Evolutionary conservation across 306 rosid genomes (phyloP).

Genomic region (Prosopis cineraria): DNA sequence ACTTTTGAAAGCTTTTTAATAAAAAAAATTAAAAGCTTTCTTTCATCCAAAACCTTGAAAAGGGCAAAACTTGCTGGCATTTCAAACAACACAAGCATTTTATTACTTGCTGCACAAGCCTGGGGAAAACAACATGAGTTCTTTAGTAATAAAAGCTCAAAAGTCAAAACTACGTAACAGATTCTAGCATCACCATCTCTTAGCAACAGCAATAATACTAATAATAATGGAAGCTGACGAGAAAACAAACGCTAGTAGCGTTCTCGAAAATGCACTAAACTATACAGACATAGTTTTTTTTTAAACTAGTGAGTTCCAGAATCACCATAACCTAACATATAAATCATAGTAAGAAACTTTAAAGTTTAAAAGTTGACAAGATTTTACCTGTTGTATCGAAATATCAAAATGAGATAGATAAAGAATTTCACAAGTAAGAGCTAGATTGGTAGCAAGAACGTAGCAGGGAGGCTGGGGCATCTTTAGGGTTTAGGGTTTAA

Average conservation of each 20-base stretch:
- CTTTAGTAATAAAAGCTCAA: not conserved
- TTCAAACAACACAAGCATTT: too few relatives aligned
- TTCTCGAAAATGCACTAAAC: not conserved
- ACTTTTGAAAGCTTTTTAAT: conserved; percentile 63
- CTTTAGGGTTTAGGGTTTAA: too few relatives aligned
- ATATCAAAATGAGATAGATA: too few relatives aligned
- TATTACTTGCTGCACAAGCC: conserved; percentile 12
- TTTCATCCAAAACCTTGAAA: conserved; percentile 67
- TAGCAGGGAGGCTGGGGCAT: too few relatives aligned
- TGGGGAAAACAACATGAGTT: not conserved
- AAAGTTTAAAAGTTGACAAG: too few relatives aligned
- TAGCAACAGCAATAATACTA: not conserved
- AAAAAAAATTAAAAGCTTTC: too few relatives aligned
- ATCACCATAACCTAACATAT: not conserved
- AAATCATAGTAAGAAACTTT: not conserved
- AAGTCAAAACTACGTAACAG: too few relatives aligned
- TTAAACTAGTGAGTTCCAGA: not conserved
- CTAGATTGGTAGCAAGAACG: too few relatives aligned
- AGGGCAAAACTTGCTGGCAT: conserved; percentile 71
- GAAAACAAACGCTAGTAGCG: not conserved
- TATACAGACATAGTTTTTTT: not conserved
- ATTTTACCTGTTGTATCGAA: too few relatives aligned
- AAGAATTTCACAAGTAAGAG: too few relatives aligned
- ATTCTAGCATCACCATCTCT: not conserved
- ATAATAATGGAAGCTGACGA: not conserved